A percentile compares a stretch with the other conserved stretches of the same genome.
Evolutionary conservation across 441 rosid species (phyloP).

Genomic region (Sinapis alba): DNA sequence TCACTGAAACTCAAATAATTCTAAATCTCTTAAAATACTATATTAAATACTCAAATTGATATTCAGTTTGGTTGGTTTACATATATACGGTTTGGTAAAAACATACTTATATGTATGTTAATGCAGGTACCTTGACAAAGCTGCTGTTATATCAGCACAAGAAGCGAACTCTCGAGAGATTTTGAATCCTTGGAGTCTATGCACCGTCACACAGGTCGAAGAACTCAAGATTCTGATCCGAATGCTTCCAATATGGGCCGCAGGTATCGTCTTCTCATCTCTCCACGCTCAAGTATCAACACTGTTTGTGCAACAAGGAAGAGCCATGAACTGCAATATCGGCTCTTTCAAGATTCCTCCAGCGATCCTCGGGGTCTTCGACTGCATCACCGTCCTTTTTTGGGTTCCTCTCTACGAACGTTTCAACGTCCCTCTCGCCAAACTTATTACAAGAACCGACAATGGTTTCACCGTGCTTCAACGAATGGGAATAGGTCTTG

Average conservation of each 20-base stretch:
- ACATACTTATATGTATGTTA: neutral
- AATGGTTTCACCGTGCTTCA: conserved; percentile 50
- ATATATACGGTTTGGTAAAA: neutral
- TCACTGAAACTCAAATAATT: too few relatives aligned
- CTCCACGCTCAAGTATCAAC: conserved; percentile 48
- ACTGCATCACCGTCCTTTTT: conserved; percentile 44
- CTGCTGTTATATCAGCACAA: conserved; percentile 34
- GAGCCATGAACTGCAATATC: conserved; percentile 43
- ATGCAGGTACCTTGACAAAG: conserved; percentile 49
- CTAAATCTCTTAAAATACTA: too few relatives aligned
- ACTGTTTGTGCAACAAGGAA: conserved; percentile 49
- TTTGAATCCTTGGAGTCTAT: conserved; percentile 46
- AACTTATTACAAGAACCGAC: conserved; percentile 38
- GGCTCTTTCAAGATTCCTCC: conserved; percentile 47
- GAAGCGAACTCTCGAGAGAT: conserved; percentile 17
- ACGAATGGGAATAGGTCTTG: conserved; percentile 48
- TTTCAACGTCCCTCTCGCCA: conserved; percentile 43
- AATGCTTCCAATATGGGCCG: conserved; percentile 50
- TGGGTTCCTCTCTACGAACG: conserved; percentile 49
- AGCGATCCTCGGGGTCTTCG: conserved; percentile 44
- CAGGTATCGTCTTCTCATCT: conserved; percentile 45
- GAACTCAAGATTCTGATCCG: conserved; percentile 48
- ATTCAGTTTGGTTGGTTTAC: neutral
- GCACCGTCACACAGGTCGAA: conserved; percentile 55
- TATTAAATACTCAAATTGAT: too few relatives aligned